These are phyloP conservation scores for Chiua sp. DNA, from an alignment of 1,284 basidiomycete species.

Conservation along the genomic window DNA sequence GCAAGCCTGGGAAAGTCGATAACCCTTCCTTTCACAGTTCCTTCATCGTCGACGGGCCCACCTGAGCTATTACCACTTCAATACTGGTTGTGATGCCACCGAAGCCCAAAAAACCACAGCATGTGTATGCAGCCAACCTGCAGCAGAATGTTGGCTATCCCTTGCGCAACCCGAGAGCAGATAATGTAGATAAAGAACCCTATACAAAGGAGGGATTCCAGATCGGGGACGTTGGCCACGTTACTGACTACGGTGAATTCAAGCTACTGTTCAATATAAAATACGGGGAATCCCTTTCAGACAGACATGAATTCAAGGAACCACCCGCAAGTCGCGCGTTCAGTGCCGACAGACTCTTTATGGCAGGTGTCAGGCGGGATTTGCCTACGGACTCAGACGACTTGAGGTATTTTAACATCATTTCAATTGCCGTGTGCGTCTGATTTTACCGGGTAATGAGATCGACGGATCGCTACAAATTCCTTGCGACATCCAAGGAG, in stretches of 20 bases:
- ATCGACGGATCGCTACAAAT: background rate
- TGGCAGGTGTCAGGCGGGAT: background rate
- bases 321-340: background rate
- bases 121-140: conserved; percentile 9
- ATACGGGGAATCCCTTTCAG: background rate
- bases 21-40: no score
- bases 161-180: conserved; percentile 8
- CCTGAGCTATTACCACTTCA: no score
- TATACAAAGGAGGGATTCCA: background rate
- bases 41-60: no score
- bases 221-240: conserved; percentile 16
- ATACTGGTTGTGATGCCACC: no score
- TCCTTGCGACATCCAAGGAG: background rate
- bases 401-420: background rate
- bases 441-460: background rate
- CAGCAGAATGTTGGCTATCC: conserved; percentile 10
- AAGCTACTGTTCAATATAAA: conserved; percentile 12
- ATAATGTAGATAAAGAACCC: background rate
- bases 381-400: no score
- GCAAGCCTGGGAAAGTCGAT: no score
- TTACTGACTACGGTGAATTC: conserved; percentile 1
- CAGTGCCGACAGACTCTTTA: background rate
- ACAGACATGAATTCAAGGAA: background rate
- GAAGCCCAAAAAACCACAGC: background rate
- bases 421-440: background rate